Evolutionary conservation across 1,284 basidiomycete genomes (phyloP).

Genomic region (Leccinum fuscescens): DNA sequence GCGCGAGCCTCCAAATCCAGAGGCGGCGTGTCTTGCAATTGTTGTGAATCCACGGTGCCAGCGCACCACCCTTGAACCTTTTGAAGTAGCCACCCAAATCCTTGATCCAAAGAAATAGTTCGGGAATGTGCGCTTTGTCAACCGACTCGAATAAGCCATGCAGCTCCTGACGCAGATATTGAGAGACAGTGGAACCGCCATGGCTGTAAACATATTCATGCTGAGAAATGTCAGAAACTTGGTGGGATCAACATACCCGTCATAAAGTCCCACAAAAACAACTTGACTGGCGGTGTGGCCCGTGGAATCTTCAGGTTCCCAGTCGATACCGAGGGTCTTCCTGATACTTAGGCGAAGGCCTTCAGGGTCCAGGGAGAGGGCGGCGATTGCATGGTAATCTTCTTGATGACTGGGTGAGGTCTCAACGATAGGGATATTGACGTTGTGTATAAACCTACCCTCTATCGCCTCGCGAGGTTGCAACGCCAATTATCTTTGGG

Average conservation of each 20-base stretch:
- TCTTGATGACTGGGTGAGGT: constrained; percentile 65
- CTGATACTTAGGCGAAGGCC: constrained; percentile 69
- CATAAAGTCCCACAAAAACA: constrained; percentile 85
- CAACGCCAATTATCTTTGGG: constrained; percentile 67
- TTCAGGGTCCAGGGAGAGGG: constrained; percentile 69
- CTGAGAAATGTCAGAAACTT: not conserved
- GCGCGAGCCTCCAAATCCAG: constrained; percentile 83
- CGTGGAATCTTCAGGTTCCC: constrained; percentile 66
- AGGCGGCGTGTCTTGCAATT: constrained; percentile 40
- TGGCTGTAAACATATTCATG: constrained; percentile 47
- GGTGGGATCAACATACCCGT: constrained; percentile 57
- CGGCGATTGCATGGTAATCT: constrained; percentile 76
- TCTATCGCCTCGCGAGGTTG: constrained; percentile 74
- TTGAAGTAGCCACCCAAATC: constrained; percentile 86
- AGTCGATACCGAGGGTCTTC: constrained; percentile 60
- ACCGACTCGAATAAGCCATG: constrained; percentile 79
- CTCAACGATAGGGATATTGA: constrained; percentile 10
- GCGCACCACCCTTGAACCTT: constrained; percentile 77
- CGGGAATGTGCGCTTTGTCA: constrained; percentile 64
- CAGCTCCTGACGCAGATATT: constrained; percentile 77
- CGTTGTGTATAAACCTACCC: constrained; percentile 42
- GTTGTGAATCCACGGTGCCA: constrained; percentile 64
- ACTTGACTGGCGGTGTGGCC: constrained; percentile 70
- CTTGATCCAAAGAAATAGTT: constrained; percentile 75
- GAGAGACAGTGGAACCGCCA: constrained; percentile 74